Evolutionary conservation across 129 eudicot species (phyloP).

Genomic region (Gnaphalium uliginosum): DNA sequence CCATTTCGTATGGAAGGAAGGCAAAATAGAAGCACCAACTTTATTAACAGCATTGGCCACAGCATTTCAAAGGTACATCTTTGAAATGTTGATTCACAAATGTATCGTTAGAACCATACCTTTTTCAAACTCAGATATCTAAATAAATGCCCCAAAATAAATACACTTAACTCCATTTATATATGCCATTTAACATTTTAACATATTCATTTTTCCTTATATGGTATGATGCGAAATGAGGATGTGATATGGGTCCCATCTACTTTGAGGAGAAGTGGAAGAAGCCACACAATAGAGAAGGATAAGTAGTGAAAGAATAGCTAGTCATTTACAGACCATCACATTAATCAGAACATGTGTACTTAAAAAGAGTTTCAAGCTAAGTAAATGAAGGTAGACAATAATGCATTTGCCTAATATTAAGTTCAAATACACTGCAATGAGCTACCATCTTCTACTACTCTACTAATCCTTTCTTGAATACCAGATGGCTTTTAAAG

Average conservation of each 20-base stretch:
- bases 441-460: too few species aligned
- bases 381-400: not conserved
- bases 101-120: not conserved
- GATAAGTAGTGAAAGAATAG: not conserved
- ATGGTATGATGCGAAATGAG: not conserved
- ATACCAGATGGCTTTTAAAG: not conserved
- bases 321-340: not conserved
- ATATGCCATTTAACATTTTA: not conserved
- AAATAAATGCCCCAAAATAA: not conserved
- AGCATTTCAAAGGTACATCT: not conserved
- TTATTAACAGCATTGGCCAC: not conserved
- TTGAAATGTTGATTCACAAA: not conserved
- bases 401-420: not conserved
- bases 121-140: not conserved
- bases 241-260: not conserved
- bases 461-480: not conserved
- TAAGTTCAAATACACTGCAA: not conserved
- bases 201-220: not conserved
- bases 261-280: not conserved
- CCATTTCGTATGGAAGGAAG: not conserved
- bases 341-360: too few species aligned
- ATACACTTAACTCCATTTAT: not conserved
- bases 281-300: not conserved
- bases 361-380: not conserved
- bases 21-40: not conserved